phyloP scores from a whole-genome alignment of 805 yeast species.

The Candida koratica region DNA sequence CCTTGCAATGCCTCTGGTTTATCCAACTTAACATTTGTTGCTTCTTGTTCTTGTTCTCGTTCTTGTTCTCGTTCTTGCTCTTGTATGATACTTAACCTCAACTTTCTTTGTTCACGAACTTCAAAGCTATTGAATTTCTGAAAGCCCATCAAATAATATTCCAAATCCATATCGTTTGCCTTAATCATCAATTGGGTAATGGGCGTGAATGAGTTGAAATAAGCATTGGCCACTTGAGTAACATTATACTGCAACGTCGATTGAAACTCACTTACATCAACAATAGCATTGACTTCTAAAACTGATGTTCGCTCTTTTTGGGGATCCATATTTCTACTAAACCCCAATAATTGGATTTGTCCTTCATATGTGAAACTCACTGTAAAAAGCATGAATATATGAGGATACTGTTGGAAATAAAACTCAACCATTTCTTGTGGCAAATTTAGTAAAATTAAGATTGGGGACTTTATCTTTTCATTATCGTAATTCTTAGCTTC shows the following conservation, averaged over 20 bases:
- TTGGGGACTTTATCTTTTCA: constrained; percentile 59
- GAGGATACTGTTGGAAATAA: constrained; percentile 13
- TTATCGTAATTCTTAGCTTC: constrained; percentile 46
- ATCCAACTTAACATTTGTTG: too few relatives aligned
- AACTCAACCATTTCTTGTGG: constrained; percentile 29
- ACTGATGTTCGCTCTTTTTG: constrained; percentile 21
- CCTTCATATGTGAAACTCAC: constrained; percentile 18
- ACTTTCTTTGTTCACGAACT: constrained; percentile 14
- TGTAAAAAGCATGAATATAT: constrained; percentile 12
- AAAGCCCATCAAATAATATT: constrained; percentile 11
- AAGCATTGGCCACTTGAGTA: constrained; percentile 17
- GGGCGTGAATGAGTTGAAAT: constrained; percentile 22
- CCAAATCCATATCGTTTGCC: constrained; percentile 16
- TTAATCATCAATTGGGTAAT: constrained; percentile 21
- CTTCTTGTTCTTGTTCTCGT: neutral
- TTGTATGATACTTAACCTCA: constrained; percentile 12
- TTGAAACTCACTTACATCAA: constrained; percentile 21
- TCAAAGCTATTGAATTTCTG: constrained; percentile 11
- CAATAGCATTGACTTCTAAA: constrained; percentile 20
- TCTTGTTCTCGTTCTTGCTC: neutral
- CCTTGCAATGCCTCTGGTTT: neutral
- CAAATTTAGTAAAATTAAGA: constrained; percentile 64
- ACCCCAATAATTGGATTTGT: constrained; percentile 19
- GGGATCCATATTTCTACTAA: constrained; percentile 9
- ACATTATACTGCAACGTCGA: constrained; percentile 21